Conservation (phyloP, 164 flowering plant genomes). For the Akebia trifoliata region DNA sequence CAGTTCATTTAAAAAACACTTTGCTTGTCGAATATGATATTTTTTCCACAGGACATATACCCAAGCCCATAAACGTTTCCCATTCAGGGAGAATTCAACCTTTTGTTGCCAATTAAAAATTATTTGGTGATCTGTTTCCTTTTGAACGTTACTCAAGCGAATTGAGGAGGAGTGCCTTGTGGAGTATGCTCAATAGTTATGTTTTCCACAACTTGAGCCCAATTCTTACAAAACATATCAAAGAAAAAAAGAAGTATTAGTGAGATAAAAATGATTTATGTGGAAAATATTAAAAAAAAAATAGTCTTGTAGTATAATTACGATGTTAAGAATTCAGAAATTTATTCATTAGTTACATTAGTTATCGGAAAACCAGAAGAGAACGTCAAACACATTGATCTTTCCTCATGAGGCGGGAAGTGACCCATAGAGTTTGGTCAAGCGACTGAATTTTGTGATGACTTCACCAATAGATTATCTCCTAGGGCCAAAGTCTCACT, state of each 20-base stretch:
- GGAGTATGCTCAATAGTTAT: background rate
- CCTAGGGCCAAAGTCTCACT: background rate
- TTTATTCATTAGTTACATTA: background rate
- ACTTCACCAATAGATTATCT: background rate
- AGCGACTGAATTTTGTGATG: background rate
- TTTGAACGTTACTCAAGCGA: background rate
- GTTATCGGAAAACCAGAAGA: background rate
- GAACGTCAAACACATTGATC: background rate
- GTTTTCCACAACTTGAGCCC: slow-evolving; percentile 1
- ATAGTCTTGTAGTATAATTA: background rate
- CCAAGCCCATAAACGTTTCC: slow-evolving; percentile 1
- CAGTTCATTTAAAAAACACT: no score
- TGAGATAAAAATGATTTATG: no score
- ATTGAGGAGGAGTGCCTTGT: background rate
- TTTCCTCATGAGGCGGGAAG: background rate
- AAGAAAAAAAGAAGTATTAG: background rate
- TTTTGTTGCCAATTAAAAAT: background rate
- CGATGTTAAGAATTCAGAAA: background rate
- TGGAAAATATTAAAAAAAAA: background rate
- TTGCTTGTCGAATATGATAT: no score
- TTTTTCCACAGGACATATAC: no score
- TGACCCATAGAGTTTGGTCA: background rate
- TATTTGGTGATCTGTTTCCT: background rate
- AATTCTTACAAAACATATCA: background rate
- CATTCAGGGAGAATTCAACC: background rate